These are phyloP conservation scores for Colletotrichum gloeosporioides DNA, from an alignment of 2,329 filamentous ascomycete genomes.

Conservation along the genomic window DNA sequence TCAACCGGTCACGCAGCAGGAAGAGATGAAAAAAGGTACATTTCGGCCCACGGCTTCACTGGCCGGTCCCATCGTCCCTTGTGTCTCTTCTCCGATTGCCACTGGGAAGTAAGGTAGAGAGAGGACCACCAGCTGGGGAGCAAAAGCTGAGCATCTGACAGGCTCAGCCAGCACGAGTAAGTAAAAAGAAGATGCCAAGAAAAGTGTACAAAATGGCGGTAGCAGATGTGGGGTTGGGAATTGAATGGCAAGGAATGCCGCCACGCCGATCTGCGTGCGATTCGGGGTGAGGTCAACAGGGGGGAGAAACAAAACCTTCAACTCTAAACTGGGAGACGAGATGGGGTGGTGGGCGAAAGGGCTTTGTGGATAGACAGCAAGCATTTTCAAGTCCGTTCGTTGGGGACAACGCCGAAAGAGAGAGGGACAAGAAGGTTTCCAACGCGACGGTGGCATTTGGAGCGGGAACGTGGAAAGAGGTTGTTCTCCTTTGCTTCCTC, in stretches of 20 bases:
- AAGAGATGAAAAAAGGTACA: neutral
- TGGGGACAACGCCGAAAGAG: neutral
- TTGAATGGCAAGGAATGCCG: neutral
- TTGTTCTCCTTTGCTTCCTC: neutral
- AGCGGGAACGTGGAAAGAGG: neutral
- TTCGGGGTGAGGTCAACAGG: neutral
- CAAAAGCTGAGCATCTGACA: neutral
- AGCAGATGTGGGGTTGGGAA: neutral
- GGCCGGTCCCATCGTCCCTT: neutral
- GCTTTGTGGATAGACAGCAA: neutral
- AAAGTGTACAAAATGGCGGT: neutral
- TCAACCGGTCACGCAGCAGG: neutral
- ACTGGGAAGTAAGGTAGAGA: neutral
- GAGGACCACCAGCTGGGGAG: neutral
- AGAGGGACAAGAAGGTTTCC: neutral
- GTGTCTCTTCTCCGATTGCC: neutral
- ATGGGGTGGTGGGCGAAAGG: neutral
- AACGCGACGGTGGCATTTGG: neutral
- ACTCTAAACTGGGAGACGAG: neutral
- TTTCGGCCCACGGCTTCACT: neutral
- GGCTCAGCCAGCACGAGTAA: neutral
- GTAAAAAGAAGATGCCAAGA: neutral
- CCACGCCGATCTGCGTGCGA: conserved; percentile 4
- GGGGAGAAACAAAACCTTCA: neutral
- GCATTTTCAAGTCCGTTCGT: neutral